Evolutionary conservation across 2,329 filamentous ascomycete genomes (phyloP), one percentile per base, ranked within the genome.

Genomic region (Arthrobotrys sphaeroides): DNA sequence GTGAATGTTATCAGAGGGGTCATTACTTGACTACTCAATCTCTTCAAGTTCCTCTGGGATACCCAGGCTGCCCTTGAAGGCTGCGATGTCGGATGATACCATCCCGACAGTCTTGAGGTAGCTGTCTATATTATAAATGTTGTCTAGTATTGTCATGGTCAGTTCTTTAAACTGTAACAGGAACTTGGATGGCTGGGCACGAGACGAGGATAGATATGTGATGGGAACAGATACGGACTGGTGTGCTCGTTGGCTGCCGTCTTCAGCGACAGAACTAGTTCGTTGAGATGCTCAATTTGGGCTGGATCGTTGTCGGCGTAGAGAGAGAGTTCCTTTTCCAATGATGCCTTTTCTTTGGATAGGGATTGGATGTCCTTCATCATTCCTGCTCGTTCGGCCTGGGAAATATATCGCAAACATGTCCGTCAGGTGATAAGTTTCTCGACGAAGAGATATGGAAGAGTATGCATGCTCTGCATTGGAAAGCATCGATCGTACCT

Each of bases 111-210:
- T n/a, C 45, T 77, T 78, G 18, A 79, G 72, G 45, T 77, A 78
- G 13, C 64, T 59, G 24, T 79, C 77, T 28, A 80, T 72, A 0
- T 62, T 64, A 31, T 78, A 79, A 16, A 80, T 78, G 36, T 79
- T 79, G 42, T 79, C 79, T 80, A 59, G 28, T 16, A 16, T 40
- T 36, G 16, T 40, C 47, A 69, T 33, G 49, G 26, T 33, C 2
- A 57, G 31, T n/a, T 24, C 10, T 45, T 16, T 10, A 36, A 59
- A 24, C 28, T 62, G 45, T 28, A 49, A 55, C 18, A 16, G 13
- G 38, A 9, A n/a, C n/a, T n/a, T n/a, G n/a, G n/a, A n/a, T n/a
- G n/a, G n/a, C n/a, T n/a, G n/a, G n/a, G n/a, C n/a, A n/a, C n/a
- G n/a, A n/a, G n/a, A n/a, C n/a, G n/a, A n/a, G n/a, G n/a, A n/a